A percentile compares a stretch with the other conserved stretches of the same genome.
Evolutionary conservation across 2,329 filamentous ascomycete genomes (phyloP).

Genomic region (Hypoxylon sp.): DNA sequence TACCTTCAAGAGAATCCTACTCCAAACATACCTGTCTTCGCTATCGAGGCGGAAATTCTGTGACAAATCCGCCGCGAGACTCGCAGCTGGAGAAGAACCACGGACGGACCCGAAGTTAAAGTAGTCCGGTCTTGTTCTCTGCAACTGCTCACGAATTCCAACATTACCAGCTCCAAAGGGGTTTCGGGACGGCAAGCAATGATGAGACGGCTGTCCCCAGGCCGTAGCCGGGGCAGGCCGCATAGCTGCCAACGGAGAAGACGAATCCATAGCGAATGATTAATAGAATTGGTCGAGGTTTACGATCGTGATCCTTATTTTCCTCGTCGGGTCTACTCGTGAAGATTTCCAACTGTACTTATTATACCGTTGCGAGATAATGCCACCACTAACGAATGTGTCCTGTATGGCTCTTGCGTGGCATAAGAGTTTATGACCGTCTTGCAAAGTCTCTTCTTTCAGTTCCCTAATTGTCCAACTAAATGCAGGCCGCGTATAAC

Average conservation of each 20-base stretch:
- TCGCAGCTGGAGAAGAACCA: constrained; percentile 91
- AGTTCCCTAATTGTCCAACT: constrained; percentile 28
- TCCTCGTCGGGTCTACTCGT: constrained; percentile 47
- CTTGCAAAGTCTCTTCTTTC: constrained; percentile 28
- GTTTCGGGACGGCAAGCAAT: constrained; percentile 64
- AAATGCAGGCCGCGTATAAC: constrained; percentile 25
- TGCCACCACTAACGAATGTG: constrained; percentile 52
- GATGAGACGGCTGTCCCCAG: constrained; percentile 70
- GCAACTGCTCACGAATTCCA: constrained; percentile 83
- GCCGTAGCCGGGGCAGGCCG: constrained; percentile 78
- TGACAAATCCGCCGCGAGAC: constrained; percentile 92
- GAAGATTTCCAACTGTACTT: constrained; percentile 45
- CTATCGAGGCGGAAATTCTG: constrained; percentile 97
- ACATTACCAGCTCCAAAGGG: constrained; percentile 74
- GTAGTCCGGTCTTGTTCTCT: constrained; percentile 77
- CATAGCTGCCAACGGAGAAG: constrained; percentile 94
- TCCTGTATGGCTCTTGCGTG: constrained; percentile 39
- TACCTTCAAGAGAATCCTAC: constrained; percentile 43
- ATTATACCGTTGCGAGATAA: constrained; percentile 48
- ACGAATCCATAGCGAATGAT: constrained; percentile 81
- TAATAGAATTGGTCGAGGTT: constrained; percentile 39
- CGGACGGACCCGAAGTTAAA: constrained; percentile 83
- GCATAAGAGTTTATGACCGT: constrained; percentile 30
- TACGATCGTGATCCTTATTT: constrained; percentile 52
- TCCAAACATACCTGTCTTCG: constrained; percentile 77